A percentile compares a stretch with the other conserved stretches of the same genome.
Evolutionary conservation across 495 filamentous ascomycete genomes (phyloP).

Genomic region (Aspergillus olivimuriae): DNA sequence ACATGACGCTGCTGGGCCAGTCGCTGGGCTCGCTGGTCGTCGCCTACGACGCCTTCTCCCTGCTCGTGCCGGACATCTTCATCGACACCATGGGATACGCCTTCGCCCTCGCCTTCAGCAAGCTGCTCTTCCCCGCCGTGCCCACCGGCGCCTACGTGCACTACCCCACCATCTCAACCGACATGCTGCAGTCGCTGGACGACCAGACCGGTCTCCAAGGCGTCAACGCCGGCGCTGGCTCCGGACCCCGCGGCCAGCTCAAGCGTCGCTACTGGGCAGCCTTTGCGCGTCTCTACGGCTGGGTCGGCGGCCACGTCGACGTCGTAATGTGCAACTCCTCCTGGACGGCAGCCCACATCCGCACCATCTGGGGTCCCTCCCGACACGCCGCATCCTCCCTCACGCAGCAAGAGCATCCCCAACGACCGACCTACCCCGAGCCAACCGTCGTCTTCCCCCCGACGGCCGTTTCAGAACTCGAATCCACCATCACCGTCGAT

Average conservation of each 20-base stretch:
- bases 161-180: conserved; percentile 96
- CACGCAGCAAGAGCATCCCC: background rate
- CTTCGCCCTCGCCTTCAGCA: conserved; percentile 76
- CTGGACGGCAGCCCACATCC: conserved; percentile 87
- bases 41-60: conserved; percentile 87
- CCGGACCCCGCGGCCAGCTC: conserved; percentile 53
- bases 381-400: too few relatives aligned
- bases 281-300: conserved; percentile 76
- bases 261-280: conserved; percentile 82
- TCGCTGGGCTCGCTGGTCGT: conserved; percentile 79
- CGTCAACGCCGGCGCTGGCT: conserved; percentile 74
- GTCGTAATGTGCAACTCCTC: conserved; percentile 94
- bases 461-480: conserved; percentile 78
- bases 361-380: conserved; percentile 65
- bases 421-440: conserved; percentile 20
- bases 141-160: conserved; percentile 94
- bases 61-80: conserved; percentile 88
- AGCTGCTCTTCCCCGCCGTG: conserved; percentile 71
- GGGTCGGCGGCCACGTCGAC: conserved; percentile 75
- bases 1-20: conserved; percentile 91
- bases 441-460: conserved; percentile 79
- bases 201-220: conserved; percentile 61
- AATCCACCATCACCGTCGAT: conserved; percentile 61
- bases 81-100: conserved; percentile 98
- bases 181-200: conserved; percentile 86